A percentile compares a stretch with the other conserved stretches of the same genome.
Conservation (phyloP, 176 grass and related monocot genomes). For the Triticum turgidum region DNA sequence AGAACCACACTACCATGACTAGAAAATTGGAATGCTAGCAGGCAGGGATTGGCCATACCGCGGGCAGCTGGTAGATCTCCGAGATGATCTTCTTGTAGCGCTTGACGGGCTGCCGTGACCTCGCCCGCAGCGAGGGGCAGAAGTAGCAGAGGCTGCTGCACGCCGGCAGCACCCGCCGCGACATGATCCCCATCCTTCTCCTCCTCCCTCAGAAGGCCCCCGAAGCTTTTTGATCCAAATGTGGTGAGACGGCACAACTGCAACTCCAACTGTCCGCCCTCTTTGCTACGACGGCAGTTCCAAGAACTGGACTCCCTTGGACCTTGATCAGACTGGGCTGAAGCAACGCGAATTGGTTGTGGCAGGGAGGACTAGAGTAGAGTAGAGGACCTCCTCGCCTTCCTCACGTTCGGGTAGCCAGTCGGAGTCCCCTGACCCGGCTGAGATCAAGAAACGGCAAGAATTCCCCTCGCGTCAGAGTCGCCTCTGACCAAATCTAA, state of each 20-base stretch:
- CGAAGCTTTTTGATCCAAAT: neutral
- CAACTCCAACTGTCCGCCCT: neutral
- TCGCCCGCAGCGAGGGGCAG: constrained; percentile 75
- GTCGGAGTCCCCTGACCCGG: neutral
- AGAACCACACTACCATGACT: neutral
- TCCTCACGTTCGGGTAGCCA: constrained; percentile 2
- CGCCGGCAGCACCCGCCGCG: constrained; percentile 75
- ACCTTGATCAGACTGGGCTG: neutral
- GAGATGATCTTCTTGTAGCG: constrained; percentile 91
- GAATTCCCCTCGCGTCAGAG: constrained; percentile 13
- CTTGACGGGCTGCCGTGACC: constrained; percentile 88
- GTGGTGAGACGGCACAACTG: neutral
- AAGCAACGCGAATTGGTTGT: neutral
- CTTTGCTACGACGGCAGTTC: neutral
- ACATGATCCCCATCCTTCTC: constrained; percentile 76
- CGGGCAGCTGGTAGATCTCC: constrained; percentile 63
- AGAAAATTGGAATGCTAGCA: neutral
- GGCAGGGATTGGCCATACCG: constrained; percentile 41
- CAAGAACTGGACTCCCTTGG: neutral
- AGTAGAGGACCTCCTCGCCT: neutral
- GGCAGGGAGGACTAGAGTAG: neutral
- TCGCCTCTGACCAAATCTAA: constrained; percentile 31
- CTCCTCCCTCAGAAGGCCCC: neutral
- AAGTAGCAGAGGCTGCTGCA: constrained; percentile 89
- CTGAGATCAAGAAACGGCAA: neutral